Base-by-base conservation (phyloP, 768 basidiomycete genomes). In the Serendipita sp. region DNA sequence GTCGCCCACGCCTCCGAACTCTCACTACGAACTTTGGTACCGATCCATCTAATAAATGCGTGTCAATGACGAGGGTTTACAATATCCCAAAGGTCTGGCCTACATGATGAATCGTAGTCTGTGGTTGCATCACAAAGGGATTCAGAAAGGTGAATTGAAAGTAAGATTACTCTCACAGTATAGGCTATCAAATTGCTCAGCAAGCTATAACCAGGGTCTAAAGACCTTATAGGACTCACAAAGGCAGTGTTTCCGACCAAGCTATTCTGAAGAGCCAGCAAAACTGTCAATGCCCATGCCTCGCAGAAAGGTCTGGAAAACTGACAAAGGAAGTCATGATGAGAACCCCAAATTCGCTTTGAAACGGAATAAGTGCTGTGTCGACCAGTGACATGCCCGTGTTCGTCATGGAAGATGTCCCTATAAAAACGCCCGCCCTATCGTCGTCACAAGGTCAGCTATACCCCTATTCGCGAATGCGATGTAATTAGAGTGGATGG, bases 241-340 rank as follows among this genome's bases (percentile, higher is more conserved):
- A 90, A 95, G 26, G 82, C 86, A 44, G 93, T 96, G 70, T 98
- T 97, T 13, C 95, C 95, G 53, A 90, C 92, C 56, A 97, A 72
- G 65, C 96, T 86, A 7, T 24, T 28, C 53, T 58, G 38, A 38
- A 38, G 14, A 38, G 24, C 11, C 26, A 13, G n/a, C 45, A 48
- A 63, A n/a, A 90, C 82, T 38, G 14, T 38, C 38, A 83, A 80
- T 69, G 91, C 92, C 17, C 90, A n/a, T 4, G 4, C 31, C 14
- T 7, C n/a, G 7, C 20, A 7, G 5, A 5, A 5, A 20, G n/a
- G 5, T 48, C 7, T 5, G n/a, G 5, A 14, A 17, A 3, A 61
- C 60, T 38, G 33, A 61, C 34, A 61, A 43, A 41, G n/a, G 60
- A 5, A 22, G 34, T 38, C 14, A 41, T 43, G 24, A 58, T 34